Percentiles rank a stretch among this genome's conserved stretches.
Conservation (phyloP, 169 alveolate genomes). For the Babesia bovis region DNA sequence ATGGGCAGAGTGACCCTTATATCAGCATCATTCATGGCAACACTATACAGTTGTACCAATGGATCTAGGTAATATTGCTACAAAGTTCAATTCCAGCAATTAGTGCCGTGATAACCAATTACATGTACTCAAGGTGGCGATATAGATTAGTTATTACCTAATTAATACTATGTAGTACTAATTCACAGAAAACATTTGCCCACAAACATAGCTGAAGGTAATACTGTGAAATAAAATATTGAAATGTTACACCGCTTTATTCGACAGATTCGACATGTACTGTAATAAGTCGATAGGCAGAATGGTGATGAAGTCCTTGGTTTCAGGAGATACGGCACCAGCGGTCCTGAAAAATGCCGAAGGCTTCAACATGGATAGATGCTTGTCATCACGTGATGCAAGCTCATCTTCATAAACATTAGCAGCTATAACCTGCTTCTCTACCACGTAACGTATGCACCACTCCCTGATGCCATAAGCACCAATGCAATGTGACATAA, state of each 20-base stretch:
- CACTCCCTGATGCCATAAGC: conserved; percentile 65
- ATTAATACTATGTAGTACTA: too few species aligned
- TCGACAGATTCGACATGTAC: conserved; percentile 8
- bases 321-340: conserved; percentile 48
- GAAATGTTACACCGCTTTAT: neutral
- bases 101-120: too few species aligned
- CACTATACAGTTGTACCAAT: too few species aligned
- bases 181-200: too few species aligned
- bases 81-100: too few species aligned
- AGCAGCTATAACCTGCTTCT: neutral
- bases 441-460: conserved; percentile 57
- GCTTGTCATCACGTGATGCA: neutral
- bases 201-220: too few species aligned
- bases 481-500: conserved; percentile 60
- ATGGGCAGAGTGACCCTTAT: too few species aligned
- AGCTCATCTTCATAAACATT: neutral
- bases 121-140: too few species aligned
- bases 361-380: conserved; percentile 3
- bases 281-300: conserved; percentile 42
- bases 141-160: too few species aligned
- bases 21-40: too few species aligned
- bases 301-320: conserved; percentile 30
- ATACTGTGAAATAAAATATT: too few species aligned
- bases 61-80: too few species aligned
- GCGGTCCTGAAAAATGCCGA: conserved; percentile 67